These are phyloP conservation scores for Termitomyces bulborhizus DNA, from an alignment of 768 basidiomycete species.

Conservation along the genomic window DNA sequence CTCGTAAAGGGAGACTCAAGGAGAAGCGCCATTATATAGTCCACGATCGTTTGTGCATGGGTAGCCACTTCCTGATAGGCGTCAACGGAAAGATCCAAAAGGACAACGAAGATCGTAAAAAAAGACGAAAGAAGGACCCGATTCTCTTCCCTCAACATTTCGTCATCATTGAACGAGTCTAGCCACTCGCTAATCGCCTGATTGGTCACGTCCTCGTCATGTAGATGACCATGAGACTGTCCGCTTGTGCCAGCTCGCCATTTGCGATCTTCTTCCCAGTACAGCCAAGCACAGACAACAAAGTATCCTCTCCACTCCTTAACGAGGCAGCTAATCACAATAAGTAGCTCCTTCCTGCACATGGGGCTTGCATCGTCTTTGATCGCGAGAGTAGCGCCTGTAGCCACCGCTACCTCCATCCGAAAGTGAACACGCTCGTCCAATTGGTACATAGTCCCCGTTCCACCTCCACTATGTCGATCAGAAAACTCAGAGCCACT, in stretches of 20 bases:
- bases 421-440: constrained; percentile 77
- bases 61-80: constrained; percentile 91
- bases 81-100: constrained; percentile 89
- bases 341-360: constrained; percentile 90
- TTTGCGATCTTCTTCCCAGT: constrained; percentile 85
- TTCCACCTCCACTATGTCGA: constrained; percentile 77
- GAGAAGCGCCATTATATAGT: constrained; percentile 87
- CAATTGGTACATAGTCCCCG: constrained; percentile 71
- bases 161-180: constrained; percentile 60
- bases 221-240: constrained; percentile 24
- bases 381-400: constrained; percentile 80
- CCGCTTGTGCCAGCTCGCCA: constrained; percentile 41
- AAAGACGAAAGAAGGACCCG: constrained; percentile 84
- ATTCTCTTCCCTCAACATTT: constrained; percentile 67
- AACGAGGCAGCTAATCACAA: constrained; percentile 87
- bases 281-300: constrained; percentile 93
- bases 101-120: constrained; percentile 84
- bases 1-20: constrained; percentile 84
- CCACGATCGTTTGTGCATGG: constrained; percentile 84
- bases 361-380: constrained; percentile 95
- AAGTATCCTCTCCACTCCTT: constrained; percentile 97
- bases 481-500: constrained; percentile 64
- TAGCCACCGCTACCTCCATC: constrained; percentile 90
- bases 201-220: constrained; percentile 68
- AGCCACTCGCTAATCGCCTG: constrained; percentile 78